Evolutionary conservation across 2,329 filamentous ascomycete species (phyloP).

Genomic region (Graphiopsis chlorocephala): DNA sequence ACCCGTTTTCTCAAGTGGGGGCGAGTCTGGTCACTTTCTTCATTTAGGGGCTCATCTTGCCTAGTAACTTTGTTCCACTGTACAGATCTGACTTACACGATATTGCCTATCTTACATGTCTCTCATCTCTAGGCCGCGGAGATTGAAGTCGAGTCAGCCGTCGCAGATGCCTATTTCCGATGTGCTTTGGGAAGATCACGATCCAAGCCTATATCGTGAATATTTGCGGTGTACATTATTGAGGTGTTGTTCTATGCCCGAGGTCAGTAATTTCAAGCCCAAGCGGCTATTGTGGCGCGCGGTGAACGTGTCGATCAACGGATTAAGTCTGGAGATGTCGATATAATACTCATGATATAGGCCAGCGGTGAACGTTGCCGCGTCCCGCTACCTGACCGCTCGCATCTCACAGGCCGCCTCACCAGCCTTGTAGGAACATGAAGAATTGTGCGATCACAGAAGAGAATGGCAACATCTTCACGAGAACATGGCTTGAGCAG

Average conservation of each 20-base stretch:
- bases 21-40: background rate
- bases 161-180: background rate
- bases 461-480: background rate
- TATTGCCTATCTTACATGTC: background rate
- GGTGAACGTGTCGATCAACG: constrained; percentile 9
- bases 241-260: background rate
- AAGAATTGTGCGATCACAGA: background rate
- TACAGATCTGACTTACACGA: background rate
- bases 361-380: constrained; percentile 7
- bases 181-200: background rate
- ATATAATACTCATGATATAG: background rate
- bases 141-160: background rate
- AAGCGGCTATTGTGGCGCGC: background rate
- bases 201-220: background rate
- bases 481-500: background rate
- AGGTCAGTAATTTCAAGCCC: background rate
- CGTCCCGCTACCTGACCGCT: background rate
- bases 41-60: constrained; percentile 3
- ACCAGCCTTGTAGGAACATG: background rate
- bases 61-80: constrained; percentile 7
- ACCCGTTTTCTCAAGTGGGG: background rate
- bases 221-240: background rate
- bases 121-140: background rate
- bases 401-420: background rate
- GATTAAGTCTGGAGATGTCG: background rate